A percentile compares a stretch with the other conserved stretches of the same genome.
phyloP scores from a whole-genome alignment of 2,329 filamentous ascomycete species.

The Coniochaeta prunicola region DNA sequence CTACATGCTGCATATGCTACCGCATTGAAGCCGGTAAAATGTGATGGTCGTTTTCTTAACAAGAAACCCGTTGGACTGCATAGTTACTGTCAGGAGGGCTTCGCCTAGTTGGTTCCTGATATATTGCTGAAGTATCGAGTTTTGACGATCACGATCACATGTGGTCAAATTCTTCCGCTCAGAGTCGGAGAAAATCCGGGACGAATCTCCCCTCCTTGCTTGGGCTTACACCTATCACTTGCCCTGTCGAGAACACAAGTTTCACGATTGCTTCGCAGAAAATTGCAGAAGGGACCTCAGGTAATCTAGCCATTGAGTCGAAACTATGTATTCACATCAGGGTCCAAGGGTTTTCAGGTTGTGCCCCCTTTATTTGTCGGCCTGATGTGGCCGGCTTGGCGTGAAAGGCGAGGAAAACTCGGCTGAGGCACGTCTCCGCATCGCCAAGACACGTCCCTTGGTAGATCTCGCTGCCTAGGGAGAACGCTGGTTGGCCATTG shows the following conservation, averaged over 20 bases:
- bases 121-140: too few species aligned
- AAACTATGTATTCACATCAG: not conserved
- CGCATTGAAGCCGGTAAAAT: not conserved
- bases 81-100: too few species aligned
- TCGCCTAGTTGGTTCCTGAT: too few species aligned
- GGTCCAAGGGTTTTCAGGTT: not conserved
- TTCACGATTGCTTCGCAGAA: not conserved
- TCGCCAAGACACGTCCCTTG: not conserved
- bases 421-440: not conserved
- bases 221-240: not conserved
- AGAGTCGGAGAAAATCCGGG: not conserved
- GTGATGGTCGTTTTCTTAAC: not conserved
- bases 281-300: not conserved
- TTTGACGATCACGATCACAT: not conserved
- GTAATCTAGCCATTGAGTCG: too few species aligned
- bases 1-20: too few species aligned
- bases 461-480: not conserved
- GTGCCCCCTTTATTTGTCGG: not conserved
- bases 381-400: not conserved
- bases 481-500: not conserved
- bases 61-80: too few species aligned
- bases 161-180: not conserved
- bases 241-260: not conserved
- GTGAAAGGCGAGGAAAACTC: not conserved
- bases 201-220: not conserved